Conservation (phyloP, 2,329 filamentous ascomycete genomes). For the Phymatotrichopsis omnivora region DNA sequence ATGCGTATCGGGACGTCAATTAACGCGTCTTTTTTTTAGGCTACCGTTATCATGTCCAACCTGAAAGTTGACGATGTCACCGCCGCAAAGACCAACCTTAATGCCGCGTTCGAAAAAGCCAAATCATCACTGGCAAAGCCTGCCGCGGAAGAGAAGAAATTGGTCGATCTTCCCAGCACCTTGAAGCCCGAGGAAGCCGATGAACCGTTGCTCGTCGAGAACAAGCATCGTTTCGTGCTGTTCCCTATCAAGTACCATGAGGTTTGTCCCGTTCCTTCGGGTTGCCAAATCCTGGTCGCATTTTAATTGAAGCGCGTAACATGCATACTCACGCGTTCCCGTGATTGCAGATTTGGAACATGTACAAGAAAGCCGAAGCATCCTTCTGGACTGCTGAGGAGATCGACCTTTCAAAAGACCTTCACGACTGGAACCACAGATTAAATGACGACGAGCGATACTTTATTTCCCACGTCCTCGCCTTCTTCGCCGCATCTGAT, state of each 20-base stretch:
- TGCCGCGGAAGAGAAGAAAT: slow-evolving; percentile 10
- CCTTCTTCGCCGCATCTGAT: slow-evolving; percentile 97
- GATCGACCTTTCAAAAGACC: slow-evolving; percentile 97
- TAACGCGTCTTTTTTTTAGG: slow-evolving; percentile 36
- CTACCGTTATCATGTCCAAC: slow-evolving; percentile 45
- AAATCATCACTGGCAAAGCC: slow-evolving; percentile 14
- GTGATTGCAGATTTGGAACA: slow-evolving; percentile 80
- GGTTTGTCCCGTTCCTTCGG: slow-evolving; percentile 50
- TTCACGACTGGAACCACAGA: slow-evolving; percentile 98
- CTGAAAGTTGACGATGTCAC: slow-evolving; percentile 39
- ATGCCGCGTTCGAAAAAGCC: slow-evolving; percentile 13
- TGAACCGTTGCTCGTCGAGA: slow-evolving; percentile 90
- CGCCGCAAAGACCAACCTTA: slow-evolving; percentile 17
- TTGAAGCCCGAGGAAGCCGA: slow-evolving; percentile 56
- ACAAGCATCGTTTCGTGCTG: slow-evolving; percentile 89
- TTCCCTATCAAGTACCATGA: slow-evolving; percentile 99
- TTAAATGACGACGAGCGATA: slow-evolving; percentile 94
- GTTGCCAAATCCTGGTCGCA: neutral
- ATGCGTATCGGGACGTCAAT: slow-evolving; percentile 34
- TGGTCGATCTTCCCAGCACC: slow-evolving; percentile 3
- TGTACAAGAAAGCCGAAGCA: slow-evolving; percentile 99
- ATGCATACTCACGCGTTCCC: slow-evolving; percentile 10
- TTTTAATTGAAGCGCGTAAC: too few species aligned
- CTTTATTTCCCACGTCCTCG: slow-evolving; percentile 96
- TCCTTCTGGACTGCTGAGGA: slow-evolving; percentile 99